Conservation (phyloP, 1,284 basidiomycete species). For the Moesziomyces aphidis region DNA sequence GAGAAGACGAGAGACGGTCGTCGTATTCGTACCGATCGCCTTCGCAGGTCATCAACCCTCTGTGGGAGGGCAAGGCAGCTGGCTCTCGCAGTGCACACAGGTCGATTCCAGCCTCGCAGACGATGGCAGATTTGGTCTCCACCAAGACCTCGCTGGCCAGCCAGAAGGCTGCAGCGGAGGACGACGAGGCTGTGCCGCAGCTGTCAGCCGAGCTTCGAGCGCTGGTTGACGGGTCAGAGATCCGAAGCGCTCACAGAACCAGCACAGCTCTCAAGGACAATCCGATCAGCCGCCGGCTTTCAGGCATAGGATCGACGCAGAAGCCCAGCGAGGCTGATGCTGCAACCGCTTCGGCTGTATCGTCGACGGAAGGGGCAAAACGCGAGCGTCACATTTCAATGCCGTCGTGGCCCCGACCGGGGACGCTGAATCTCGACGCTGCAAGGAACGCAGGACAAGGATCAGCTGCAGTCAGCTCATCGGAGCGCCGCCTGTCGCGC, state of each 20-base stretch:
- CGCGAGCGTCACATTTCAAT: constrained; percentile 37
- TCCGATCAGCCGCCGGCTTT: constrained; percentile 42
- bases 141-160: constrained; percentile 15
- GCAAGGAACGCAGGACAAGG: not conserved
- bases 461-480: constrained; percentile 1
- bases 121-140: constrained; percentile 34
- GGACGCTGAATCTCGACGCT: constrained; percentile 9
- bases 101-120: constrained; percentile 26
- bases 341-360: constrained; percentile 8
- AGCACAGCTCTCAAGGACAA: constrained; percentile 54
- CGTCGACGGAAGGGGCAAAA: constrained; percentile 9
- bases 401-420: constrained; percentile 47
- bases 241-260: constrained; percentile 39
- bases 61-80: constrained; percentile 25
- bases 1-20: constrained; percentile 10
- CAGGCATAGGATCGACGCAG: constrained; percentile 17
- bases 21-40: constrained; percentile 33
- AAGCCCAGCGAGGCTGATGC: constrained; percentile 3
- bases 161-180: constrained; percentile 1
- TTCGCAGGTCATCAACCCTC: constrained; percentile 39
- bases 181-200: constrained; percentile 33
- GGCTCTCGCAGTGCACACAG: constrained; percentile 4
- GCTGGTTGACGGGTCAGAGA: constrained; percentile 44
- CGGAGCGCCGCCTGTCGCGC: constrained; percentile 20
- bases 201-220: constrained; percentile 55